Evolutionary conservation across 176 grass and related monocot species (phyloP).

Genomic region (Paspalum vaginatum): DNA sequence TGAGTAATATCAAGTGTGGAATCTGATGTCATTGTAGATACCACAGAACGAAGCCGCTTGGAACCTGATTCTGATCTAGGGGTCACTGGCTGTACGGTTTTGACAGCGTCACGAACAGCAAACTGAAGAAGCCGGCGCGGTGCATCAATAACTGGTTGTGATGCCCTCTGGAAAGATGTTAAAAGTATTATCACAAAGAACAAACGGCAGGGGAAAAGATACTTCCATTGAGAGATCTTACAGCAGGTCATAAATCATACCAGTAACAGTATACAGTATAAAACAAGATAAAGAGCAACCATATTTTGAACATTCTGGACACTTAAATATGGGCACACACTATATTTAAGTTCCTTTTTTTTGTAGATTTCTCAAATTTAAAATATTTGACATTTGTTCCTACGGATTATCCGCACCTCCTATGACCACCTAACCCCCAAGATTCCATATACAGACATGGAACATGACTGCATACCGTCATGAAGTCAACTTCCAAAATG

Average conservation of each 20-base stretch:
- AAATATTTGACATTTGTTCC: neutral
- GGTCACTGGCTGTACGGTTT: constrained; percentile 53
- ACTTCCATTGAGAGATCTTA: neutral
- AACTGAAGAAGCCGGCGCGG: constrained; percentile 93
- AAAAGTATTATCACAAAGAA: constrained; percentile 33
- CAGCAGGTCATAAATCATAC: constrained; percentile 11
- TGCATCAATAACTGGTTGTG: constrained; percentile 55
- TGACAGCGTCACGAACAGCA: constrained; percentile 96
- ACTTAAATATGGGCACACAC: neutral
- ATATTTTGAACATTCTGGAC: neutral
- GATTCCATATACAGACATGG: too few species aligned
- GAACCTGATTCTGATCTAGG: constrained; percentile 54
- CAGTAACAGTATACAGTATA: neutral
- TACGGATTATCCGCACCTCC: neutral
- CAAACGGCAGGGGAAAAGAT: neutral
- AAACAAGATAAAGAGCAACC: neutral
- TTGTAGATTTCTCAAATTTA: neutral
- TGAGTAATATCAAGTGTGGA: constrained; percentile 50
- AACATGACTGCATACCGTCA: neutral
- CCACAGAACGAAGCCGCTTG: constrained; percentile 77
- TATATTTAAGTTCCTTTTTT: too few species aligned
- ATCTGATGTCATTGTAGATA: constrained; percentile 62
- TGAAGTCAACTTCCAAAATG: neutral
- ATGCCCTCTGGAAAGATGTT: constrained; percentile 37
- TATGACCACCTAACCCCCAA: neutral